Conservation (phyloP, 116 monocot species). For the Trichopus zeylanicus region DNA sequence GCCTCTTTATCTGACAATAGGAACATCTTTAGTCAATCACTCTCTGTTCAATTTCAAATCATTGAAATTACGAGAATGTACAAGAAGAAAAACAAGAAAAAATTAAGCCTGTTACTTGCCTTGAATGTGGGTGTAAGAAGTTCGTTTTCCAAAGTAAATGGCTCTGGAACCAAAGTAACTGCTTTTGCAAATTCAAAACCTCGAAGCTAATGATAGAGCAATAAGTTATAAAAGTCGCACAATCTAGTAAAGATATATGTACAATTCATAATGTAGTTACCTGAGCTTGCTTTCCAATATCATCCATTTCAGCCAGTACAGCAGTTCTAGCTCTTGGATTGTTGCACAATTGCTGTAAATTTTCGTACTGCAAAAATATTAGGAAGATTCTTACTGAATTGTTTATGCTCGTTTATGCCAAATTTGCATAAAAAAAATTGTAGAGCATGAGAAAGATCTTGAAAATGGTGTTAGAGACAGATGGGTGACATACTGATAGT, state of each 20-base stretch:
- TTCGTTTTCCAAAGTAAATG: conserved; percentile 89
- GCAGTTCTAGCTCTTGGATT: conserved; percentile 71
- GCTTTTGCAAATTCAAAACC: conserved; percentile 98
- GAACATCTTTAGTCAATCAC: neutral
- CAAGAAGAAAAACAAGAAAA: no score
- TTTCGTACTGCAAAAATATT: conserved; percentile 48
- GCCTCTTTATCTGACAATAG: conserved; percentile 73
- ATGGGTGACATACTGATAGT: no score
- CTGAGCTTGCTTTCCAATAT: conserved; percentile 79
- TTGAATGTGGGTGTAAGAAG: conserved; percentile 98
- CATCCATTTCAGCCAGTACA: conserved; percentile 88
- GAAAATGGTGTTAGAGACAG: no score
- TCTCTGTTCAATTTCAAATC: no score
- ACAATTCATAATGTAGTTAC: conserved; percentile 16
- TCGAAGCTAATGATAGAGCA: conserved; percentile 44
- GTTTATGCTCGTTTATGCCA: no score
- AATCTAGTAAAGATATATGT: neutral
- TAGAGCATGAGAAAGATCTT: no score
- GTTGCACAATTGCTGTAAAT: conserved; percentile 52
- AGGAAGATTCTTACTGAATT: neutral
- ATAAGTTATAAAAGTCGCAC: neutral
- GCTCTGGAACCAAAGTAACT: conserved; percentile 60
- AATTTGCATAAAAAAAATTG: no score
- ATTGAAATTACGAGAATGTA: no score
- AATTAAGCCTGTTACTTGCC: conserved; percentile 21